Evolutionary conservation across 179 eudicot genomes (phyloP), one percentile per base, ranked within the genome.

Genomic region (Kewa caespitosa): DNA sequence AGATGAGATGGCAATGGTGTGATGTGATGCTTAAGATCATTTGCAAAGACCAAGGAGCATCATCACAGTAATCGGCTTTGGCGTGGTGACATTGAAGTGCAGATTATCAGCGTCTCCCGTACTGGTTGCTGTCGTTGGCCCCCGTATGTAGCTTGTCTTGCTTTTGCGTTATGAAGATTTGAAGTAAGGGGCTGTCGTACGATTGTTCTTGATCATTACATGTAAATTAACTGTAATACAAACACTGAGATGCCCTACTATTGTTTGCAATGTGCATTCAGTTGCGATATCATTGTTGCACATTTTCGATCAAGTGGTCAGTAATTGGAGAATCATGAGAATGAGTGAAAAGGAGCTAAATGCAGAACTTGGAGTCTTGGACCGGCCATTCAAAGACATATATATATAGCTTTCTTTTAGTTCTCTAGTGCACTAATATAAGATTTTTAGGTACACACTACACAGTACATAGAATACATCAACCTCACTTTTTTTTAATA

Each of bases 181-280:
- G 14, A 48, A 65, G 72, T 52, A 36, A 42, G 30, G 27, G 17
- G 68, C 11, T 55, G 32, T 43, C 39, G 30, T 70, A 50, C 48
- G 64, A 77, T 55, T 32, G 67, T 64, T 52, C 70, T 50, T 72
- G 76, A 65, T 61, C 22, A 33, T 30, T 76, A 42, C 36, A 36
- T 81, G 77, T 81, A 72, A 72, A 76, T 81, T 81, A 72, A 76
- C 59, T 67, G 50, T 69, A 62, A 52, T 67, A 72, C 42, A 52
- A 50, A 78, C 9, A 46, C 63, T 37, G n/a, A 38, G 25, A 43
- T 70, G 75, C 55, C 52, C 73, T n/a, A 32, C 50, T 54, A 12
- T 41, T 38, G 28, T 52, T 65, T 25, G 17, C n/a, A n/a, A 48
- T 69, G 46, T 72, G 75, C 38, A 57, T 72, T 37, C 50, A 72